Base-by-base conservation (phyloP, 2,329 filamentous ascomycete genomes). In the Corynespora cassiicola region DNA sequence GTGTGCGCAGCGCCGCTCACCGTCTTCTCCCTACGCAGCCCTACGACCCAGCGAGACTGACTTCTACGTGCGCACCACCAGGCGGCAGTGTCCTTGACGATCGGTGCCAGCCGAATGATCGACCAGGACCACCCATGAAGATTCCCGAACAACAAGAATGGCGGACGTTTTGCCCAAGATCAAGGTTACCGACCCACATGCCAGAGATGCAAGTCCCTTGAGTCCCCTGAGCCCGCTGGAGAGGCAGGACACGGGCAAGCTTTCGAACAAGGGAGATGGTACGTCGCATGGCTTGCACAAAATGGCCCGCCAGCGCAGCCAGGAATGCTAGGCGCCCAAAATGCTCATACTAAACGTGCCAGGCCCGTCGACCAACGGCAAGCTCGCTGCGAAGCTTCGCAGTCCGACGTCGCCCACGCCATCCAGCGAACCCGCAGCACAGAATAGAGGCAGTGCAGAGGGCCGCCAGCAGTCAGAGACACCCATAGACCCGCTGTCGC, bases 401-500 rank as follows among this genome's bases (percentile, higher is more conserved):
- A 57, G 42, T 40, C 57, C 63, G 20, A 50, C 52, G 18, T 48
- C 52, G 15, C 41, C 54, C 5, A 39, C 48, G 7, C 36, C 31
- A 27, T 42, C 45, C 4, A 56, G 50, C 41, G 56, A 56, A 6
- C 29, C 42, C 12, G 12, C 37, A 14, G 36, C 45, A 26, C 39
- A 42, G 7, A 61, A 57, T 46, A 50, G 52, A 16, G 45, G 31
- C 21, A 24, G 36, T 14, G 54, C 47, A 26, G 45, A 58, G 9
- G 44, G 36, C 8, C 45, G 36, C 31, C 39, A 38, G 24, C 21
- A 48, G 21, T 50, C 53, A 18, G 73, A 77, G 35, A 47, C 58
- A 7, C 75, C 75, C 17, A 84, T 86, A 46, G 84, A 87, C 65
- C 84, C 84, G 39, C 71, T 87, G 49, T 86, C 84, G 34, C 81